Evolutionary conservation across 495 filamentous ascomycete genomes (phyloP).

Genomic region (Evernia prunastri): DNA sequence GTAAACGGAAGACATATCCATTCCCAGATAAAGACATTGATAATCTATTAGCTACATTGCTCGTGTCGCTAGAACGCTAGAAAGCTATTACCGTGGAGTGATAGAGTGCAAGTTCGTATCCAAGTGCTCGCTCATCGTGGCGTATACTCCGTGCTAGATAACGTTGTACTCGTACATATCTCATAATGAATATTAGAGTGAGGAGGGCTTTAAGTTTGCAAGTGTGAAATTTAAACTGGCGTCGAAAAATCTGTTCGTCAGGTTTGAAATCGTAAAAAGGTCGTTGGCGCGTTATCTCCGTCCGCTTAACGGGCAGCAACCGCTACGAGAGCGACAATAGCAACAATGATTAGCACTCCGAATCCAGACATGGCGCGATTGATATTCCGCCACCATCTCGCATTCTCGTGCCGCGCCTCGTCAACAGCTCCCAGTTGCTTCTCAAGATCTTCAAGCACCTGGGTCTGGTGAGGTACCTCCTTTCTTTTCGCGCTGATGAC

Average conservation of each 20-base stretch:
- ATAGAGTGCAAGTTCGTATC: conserved; percentile 7
- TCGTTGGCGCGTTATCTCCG: conserved; percentile 6
- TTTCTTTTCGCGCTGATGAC: conserved; percentile 32
- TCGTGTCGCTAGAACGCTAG: conserved; percentile 1
- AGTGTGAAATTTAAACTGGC: background rate
- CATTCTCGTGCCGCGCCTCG: conserved; percentile 66
- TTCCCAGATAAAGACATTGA: background rate
- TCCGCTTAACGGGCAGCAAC: conserved; percentile 17
- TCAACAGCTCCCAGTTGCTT: conserved; percentile 44
- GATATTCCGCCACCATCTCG: conserved; percentile 85
- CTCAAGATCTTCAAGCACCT: conserved; percentile 41
- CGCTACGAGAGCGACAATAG: conserved; percentile 38
- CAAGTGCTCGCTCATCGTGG: conserved; percentile 16
- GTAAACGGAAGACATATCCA: background rate
- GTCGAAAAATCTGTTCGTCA: background rate
- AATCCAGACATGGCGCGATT: conserved; percentile 81
- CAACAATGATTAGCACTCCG: conserved; percentile 69
- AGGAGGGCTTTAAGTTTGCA: background rate
- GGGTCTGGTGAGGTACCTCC: conserved; percentile 25
- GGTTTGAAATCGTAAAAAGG: conserved; percentile 16
- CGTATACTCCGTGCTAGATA: conserved; percentile 4
- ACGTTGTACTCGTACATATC: background rate
- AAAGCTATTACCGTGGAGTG: background rate
- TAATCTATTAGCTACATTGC: background rate
- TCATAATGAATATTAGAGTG: background rate